Percentiles rank a stretch among this genome's conserved stretches.
These are phyloP conservation scores for Tuber magnatum DNA, from an alignment of 495 filamentous ascomycete species.

Conservation along the genomic window DNA sequence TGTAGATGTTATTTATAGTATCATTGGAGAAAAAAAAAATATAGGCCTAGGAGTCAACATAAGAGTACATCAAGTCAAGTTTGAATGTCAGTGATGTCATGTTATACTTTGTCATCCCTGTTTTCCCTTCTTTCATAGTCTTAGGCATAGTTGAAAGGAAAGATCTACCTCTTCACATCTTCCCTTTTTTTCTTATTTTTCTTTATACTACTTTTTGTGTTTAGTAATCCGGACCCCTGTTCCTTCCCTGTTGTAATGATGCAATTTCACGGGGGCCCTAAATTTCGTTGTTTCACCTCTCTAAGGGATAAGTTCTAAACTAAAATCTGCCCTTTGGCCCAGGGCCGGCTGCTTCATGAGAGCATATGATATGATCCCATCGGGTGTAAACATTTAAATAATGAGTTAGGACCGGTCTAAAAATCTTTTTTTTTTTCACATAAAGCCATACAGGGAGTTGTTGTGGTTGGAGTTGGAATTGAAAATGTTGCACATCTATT, in stretches of 20 bases:
- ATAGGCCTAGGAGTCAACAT: neutral
- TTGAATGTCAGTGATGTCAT: neutral
- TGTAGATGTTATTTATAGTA: neutral
- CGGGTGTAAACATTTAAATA: neutral
- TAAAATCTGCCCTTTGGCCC: no score
- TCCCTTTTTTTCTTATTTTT: no score
- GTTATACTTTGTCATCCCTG: neutral
- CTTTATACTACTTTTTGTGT: no score
- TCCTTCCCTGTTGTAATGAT: no score
- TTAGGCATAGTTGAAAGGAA: neutral
- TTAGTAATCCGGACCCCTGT: no score
- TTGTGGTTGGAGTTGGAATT: neutral
- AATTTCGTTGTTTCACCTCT: no score
- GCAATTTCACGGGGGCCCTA: no score
- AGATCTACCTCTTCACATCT: neutral
- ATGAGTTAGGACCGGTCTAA: neutral
- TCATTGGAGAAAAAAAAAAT: neutral
- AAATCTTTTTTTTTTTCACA: neutral
- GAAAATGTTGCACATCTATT: neutral
- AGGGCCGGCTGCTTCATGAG: neutral
- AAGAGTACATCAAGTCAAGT: neutral
- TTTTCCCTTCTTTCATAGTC: neutral
- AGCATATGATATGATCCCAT: neutral
- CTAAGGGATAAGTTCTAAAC: no score
- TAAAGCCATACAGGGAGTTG: neutral